phyloP scores from a whole-genome alignment of 75 land plant species.

The Isoetes taiwanensis region DNA sequence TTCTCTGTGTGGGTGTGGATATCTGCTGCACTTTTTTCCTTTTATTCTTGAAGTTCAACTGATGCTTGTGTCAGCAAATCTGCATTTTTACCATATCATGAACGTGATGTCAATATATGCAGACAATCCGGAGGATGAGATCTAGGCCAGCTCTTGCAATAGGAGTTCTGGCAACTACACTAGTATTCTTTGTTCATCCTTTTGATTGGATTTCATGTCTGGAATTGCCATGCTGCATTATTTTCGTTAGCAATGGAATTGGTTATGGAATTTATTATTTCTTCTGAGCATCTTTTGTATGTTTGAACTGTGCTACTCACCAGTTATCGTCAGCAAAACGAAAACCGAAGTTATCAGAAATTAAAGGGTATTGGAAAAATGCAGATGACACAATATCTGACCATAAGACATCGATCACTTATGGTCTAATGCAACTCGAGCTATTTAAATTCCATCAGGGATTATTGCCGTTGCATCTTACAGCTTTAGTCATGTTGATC shows the following conservation, averaged over 20 bases:
- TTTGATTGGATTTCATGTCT: constrained; percentile 73
- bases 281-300: too few species aligned
- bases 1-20: too few species aligned
- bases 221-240: constrained; percentile 60
- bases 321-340: constrained; percentile 34
- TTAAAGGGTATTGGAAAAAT: not conserved
- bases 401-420: constrained; percentile 37
- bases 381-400: too few species aligned
- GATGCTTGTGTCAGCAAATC: too few species aligned
- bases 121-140: constrained; percentile 46
- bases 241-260: constrained; percentile 40
- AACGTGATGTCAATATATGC: too few species aligned
- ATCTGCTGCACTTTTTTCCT: too few species aligned
- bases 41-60: too few species aligned
- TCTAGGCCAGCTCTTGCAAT: constrained; percentile 41
- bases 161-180: constrained; percentile 27
- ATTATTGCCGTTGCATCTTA: constrained; percentile 53
- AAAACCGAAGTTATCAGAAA: constrained; percentile 9
- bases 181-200: constrained; percentile 82
- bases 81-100: too few species aligned
- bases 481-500: constrained; percentile 63
- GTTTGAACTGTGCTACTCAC: too few species aligned
- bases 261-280: too few species aligned
- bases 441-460: constrained; percentile 63
- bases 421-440: constrained; percentile 59